Conservation (phyloP, 169 alveolate species). For the Eimeria praecox region DNA sequence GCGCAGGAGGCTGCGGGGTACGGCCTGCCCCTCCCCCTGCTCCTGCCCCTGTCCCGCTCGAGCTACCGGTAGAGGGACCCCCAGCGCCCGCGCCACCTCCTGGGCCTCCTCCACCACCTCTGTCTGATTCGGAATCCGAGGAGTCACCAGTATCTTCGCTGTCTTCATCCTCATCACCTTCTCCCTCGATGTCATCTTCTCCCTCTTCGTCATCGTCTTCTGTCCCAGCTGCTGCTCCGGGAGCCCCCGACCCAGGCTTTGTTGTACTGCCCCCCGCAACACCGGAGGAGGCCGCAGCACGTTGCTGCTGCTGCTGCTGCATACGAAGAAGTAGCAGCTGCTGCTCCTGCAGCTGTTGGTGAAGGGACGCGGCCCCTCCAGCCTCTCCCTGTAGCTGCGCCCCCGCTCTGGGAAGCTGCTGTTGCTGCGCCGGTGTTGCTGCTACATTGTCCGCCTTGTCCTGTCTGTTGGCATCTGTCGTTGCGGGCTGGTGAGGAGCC, state of each 20-base stretch:
- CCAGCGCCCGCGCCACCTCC: conserved; percentile 70
- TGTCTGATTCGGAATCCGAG: conserved; percentile 58
- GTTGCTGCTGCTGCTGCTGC: conserved; percentile 78
- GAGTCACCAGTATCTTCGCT: conserved; percentile 71
- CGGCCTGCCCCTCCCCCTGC: conserved; percentile 41
- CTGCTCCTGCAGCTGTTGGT: conserved; percentile 76
- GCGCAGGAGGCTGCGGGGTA: conserved; percentile 43
- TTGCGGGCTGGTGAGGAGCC: conserved; percentile 38
- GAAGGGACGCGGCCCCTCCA: conserved; percentile 75
- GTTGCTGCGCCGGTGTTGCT: conserved; percentile 54
- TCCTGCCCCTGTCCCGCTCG: conserved; percentile 59
- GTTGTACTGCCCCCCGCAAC: conserved; percentile 41
- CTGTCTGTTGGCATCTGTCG: conserved; percentile 53
- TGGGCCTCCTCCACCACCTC: conserved; percentile 73
- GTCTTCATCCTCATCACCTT: conserved; percentile 73
- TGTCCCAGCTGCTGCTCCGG: conserved; percentile 60
- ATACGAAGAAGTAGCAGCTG: conserved; percentile 66
- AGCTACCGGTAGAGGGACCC: conserved; percentile 46
- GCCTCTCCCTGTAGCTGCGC: conserved; percentile 50
- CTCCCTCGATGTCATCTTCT: conserved; percentile 73
- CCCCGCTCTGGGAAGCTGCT: conserved; percentile 52
- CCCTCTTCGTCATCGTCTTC: conserved; percentile 75
- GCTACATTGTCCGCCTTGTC: conserved; percentile 37
- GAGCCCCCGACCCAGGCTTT: conserved; percentile 42
- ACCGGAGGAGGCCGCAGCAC: conserved; percentile 44